A percentile compares a stretch with the other conserved stretches of the same genome.
These are phyloP conservation scores for Carex pumila DNA, from an alignment of 176 grass and related monocot species.

Conservation along the genomic window DNA sequence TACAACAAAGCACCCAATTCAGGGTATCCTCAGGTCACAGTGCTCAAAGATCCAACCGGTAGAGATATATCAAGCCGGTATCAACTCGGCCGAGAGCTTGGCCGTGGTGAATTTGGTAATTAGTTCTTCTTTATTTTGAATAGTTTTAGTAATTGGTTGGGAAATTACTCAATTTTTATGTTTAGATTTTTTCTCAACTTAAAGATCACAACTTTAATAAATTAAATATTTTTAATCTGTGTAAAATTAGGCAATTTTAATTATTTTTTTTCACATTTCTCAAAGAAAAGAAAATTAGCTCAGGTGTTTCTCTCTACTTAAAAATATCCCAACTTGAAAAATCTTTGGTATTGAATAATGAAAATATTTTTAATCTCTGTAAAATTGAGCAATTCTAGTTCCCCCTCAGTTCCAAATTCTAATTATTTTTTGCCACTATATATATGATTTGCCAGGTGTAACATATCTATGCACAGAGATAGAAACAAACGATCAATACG, in stretches of 20 bases:
- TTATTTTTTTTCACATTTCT: background rate
- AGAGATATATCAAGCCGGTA: constrained; percentile 57
- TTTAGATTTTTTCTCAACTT: background rate
- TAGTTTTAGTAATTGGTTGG: background rate
- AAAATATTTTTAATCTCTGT: background rate
- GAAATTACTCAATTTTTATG: background rate
- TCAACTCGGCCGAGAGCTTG: constrained; percentile 73
- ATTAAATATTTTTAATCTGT: background rate
- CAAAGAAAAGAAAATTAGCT: too few relatives aligned
- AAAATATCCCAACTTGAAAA: too few relatives aligned
- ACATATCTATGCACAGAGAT: constrained; percentile 89
- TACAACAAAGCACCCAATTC: constrained; percentile 49
- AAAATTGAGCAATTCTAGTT: background rate
- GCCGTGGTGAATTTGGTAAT: constrained; percentile 73
- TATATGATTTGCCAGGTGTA: constrained; percentile 9
- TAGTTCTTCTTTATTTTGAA: background rate
- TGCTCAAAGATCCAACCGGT: constrained; percentile 46
- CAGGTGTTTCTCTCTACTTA: too few relatives aligned
- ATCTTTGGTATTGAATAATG: background rate
- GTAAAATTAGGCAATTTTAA: background rate
- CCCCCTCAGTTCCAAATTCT: background rate
- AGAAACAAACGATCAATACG: constrained; percentile 27
- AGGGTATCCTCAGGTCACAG: constrained; percentile 18
- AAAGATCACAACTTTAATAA: background rate
- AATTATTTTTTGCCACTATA: too few relatives aligned